Evolutionary conservation across 345 rosid species (phyloP), one percentile per base, ranked within the genome.

Genomic region (Pugionium cornutum): DNA sequence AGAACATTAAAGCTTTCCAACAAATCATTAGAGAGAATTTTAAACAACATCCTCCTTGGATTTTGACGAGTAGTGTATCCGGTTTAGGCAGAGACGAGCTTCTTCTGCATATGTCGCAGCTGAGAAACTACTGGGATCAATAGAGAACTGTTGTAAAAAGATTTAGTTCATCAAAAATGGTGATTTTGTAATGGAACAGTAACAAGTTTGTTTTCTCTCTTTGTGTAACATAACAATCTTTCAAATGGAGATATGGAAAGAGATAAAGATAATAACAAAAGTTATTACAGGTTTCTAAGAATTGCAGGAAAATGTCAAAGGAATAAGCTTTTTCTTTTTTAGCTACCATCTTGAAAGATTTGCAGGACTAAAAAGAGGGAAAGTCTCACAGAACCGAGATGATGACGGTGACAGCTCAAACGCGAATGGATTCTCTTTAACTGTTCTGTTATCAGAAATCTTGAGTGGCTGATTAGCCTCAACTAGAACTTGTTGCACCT

Each of bases 61-160:
- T 94, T 79, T 75, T 90, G 95, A 94, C 95, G 0, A 94, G 97
- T 74, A 88, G 97, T 62, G 89, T 88, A 35, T 90, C 87, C 0
- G 84, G 89, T 53, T 79, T 88, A 62, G 96, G 91, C 37, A 85
- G 97, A 75, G 96, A 88, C 52, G 96, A 94, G 77, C 99, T 94
- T 76, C 90, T 89, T 5, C 87, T 92, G 35, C 98, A 89, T 37
- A 80, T 92, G 83, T 92, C 97, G 0, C 79, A 76, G 68, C 64
- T 76, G 1, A 53, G 79, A 62, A 76, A 76, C 79, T 80, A 77
- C 26, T 77, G 81, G 83, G 81, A 77, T 64, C 83, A 77, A 34
- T 80, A 80, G 66, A 26, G 18, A 7, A 5, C 32, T 48, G 34
- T 41, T 46, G 7, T 44, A 30, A 26, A 26, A 54, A 50, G 4